These are phyloP conservation scores for Globisporangium nagaii DNA, from an alignment of 352 stramenopile species.

Conservation along the genomic window DNA sequence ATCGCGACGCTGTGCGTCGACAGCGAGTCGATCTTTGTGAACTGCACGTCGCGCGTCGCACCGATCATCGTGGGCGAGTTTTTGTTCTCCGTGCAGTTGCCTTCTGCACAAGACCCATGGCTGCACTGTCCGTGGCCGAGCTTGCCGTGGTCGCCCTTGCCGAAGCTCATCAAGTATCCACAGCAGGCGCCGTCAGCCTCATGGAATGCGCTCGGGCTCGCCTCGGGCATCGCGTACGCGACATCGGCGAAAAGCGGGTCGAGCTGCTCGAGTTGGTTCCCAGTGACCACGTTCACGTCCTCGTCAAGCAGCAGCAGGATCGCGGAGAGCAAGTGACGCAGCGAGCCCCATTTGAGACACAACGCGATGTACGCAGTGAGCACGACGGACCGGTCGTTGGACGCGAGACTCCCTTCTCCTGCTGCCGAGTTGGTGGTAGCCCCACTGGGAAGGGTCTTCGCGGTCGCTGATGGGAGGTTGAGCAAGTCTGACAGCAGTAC, in stretches of 20 bases:
- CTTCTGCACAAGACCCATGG: constrained; percentile 56
- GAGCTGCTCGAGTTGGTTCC: constrained; percentile 21
- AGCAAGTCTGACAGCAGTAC: constrained; percentile 37
- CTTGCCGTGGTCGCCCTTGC: constrained; percentile 81
- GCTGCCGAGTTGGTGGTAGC: neutral
- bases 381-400: constrained; percentile 24
- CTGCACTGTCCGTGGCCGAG: constrained; percentile 72
- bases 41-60: constrained; percentile 39
- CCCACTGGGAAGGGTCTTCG: neutral
- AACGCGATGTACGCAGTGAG: constrained; percentile 54
- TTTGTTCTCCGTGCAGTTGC: constrained; percentile 85
- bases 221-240: constrained; percentile 21
- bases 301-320: constrained; percentile 36
- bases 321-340: constrained; percentile 43
- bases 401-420: constrained; percentile 4
- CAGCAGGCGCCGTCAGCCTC: constrained; percentile 20
- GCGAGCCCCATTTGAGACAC: constrained; percentile 59
- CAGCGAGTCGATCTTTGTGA: constrained; percentile 74
- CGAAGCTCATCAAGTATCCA: constrained; percentile 78
- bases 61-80: constrained; percentile 51
- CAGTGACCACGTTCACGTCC: constrained; percentile 8
- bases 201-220: constrained; percentile 8
- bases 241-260: constrained; percentile 35
- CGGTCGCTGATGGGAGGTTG: neutral
- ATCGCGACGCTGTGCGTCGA: constrained; percentile 81